These are phyloP conservation scores for Cyberlindnera americana DNA, from an alignment of 805 yeast genomes.

Conservation along the genomic window DNA sequence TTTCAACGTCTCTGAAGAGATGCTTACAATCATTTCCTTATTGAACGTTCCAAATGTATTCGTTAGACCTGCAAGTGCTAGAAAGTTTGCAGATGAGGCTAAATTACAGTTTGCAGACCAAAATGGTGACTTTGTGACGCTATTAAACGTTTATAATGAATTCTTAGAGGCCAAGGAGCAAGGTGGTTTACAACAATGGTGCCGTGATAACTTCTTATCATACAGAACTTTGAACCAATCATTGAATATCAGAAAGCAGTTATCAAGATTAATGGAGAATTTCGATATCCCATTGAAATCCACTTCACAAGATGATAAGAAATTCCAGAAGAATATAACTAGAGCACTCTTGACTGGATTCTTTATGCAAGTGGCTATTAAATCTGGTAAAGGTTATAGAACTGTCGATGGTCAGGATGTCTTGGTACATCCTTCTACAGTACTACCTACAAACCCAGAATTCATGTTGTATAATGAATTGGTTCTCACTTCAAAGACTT, in stretches of 20 bases:
- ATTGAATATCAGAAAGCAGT: conserved; percentile 80
- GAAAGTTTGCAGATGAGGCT: conserved; percentile 87
- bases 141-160: conserved; percentile 83
- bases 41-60: conserved; percentile 92
- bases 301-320: conserved; percentile 60
- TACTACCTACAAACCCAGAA: conserved; percentile 81
- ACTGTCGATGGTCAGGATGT: conserved; percentile 97
- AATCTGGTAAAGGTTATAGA: conserved; percentile 81
- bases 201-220: conserved; percentile 83
- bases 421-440: conserved; percentile 89
- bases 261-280: conserved; percentile 77
- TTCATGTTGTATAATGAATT: conserved; percentile 96
- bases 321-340: conserved; percentile 74
- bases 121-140: conserved; percentile 91
- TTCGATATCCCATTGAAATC: conserved; percentile 70
- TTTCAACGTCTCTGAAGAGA: conserved; percentile 83
- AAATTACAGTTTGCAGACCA: conserved; percentile 86
- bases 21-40: conserved; percentile 84
- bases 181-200: conserved; percentile 74
- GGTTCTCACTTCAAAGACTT: conserved; percentile 89
- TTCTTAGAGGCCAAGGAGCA: conserved; percentile 75
- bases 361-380: conserved; percentile 97
- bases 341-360: conserved; percentile 90
- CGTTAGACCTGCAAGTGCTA: conserved; percentile 85
- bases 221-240: conserved; percentile 82